Evolutionary conservation across 2,329 filamentous ascomycete species (phyloP), one percentile per base, ranked within the genome.

Genomic region (Xylaria sp.): DNA sequence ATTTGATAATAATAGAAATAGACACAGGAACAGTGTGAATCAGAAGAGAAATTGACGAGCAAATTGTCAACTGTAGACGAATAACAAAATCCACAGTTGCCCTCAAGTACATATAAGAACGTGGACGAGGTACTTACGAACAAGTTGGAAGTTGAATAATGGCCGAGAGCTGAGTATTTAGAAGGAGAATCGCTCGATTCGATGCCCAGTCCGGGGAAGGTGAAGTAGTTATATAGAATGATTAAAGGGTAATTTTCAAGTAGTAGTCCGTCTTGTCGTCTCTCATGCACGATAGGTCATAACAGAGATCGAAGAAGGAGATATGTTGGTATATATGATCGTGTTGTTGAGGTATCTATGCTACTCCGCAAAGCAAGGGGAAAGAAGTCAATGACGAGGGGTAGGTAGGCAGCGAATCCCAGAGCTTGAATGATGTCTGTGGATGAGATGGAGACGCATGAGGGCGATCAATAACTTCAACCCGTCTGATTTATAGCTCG

Each of bases 401-500:
- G 34, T 19, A 27, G 45, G 30, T 51, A 27, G 45, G 36, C 45
- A 39, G 45, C 14, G 53, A 47, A 56, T 51, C 39, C 14, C n/a
- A 45, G 42, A 47, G 34, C 34, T 58, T 54, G 53, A 62, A 47
- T 14, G 39, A 56, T 51, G 55, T 54, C 30, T 34, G 59, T 48
- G 34, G 45, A 54, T 54, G 42, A 50, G 32, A 47, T 34, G 14
- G 24, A 58, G 55, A 11, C 50, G 48, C 27, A 65, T 53, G 57
- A 68, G 50, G 56, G 32, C 12, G 57, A 65, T 51, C 54, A 63
- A 63, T 34, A 61, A 60, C 59, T 69, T 55, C 65, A 58, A 62
- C 64, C 65, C 64, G 66, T 70, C 70, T 72, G 69, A 64, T 74
- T 76, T 77, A 75, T 76, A 76, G 69, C 63, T 67, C 61, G 64